A percentile compares a stretch with the other conserved stretches of the same genome.
Conservation (phyloP, 768 basidiomycete genomes). For the Coprinopsis sp. region DNA sequence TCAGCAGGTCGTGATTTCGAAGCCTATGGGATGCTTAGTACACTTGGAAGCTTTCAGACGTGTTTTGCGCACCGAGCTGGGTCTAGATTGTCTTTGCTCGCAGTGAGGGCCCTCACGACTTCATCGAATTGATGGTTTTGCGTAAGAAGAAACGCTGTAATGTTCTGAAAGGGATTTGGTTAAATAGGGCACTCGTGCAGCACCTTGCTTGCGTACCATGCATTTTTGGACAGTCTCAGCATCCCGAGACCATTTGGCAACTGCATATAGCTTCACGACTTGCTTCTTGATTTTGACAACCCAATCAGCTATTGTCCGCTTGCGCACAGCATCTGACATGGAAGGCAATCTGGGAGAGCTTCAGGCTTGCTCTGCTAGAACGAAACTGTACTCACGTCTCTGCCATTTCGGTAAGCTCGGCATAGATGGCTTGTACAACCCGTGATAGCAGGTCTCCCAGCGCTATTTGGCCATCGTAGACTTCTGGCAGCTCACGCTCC, state of each 20-base stretch:
- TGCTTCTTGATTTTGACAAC: conserved; percentile 90
- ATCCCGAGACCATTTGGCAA: conserved; percentile 84
- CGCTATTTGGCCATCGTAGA: conserved; percentile 68
- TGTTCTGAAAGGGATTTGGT: conserved; percentile 50
- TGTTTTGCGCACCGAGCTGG: conserved; percentile 56
- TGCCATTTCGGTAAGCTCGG: conserved; percentile 75
- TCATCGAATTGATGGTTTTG: conserved; percentile 83
- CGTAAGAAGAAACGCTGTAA: conserved; percentile 79
- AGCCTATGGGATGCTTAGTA: conserved; percentile 43
- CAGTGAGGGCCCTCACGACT: conserved; percentile 56
- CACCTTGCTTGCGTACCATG: conserved; percentile 48
- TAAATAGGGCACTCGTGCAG: not conserved
- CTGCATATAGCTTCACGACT: conserved; percentile 82
- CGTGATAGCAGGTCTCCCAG: conserved; percentile 73
- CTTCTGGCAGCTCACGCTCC: conserved; percentile 69
- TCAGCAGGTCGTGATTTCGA: conserved; percentile 90
- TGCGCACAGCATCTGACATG: conserved; percentile 77
- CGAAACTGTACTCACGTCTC: conserved; percentile 60
- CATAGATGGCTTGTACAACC: conserved; percentile 74
- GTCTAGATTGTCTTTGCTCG: conserved; percentile 65
- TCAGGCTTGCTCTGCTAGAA: conserved; percentile 5
- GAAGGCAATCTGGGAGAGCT: conserved; percentile 55
- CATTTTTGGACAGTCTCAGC: conserved; percentile 80
- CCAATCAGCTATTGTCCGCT: conserved; percentile 81
- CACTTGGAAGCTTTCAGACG: not conserved